A percentile compares a stretch with the other conserved stretches of the same genome.
Evolutionary conservation across 1,284 basidiomycete genomes (phyloP).

Genomic region (Butyriboletus appendiculatus): DNA sequence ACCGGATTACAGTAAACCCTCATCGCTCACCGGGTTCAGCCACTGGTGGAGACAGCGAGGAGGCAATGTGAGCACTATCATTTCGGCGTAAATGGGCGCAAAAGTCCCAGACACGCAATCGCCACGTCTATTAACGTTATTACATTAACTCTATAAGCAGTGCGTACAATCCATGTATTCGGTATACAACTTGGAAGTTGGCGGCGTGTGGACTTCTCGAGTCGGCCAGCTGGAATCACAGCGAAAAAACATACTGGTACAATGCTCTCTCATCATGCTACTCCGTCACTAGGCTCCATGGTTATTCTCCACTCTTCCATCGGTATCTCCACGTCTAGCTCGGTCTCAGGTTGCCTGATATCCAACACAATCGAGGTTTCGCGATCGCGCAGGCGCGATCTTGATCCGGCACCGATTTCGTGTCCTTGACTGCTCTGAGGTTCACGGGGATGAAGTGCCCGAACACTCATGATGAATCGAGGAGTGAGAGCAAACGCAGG

Average conservation of each 20-base stretch:
- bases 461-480: slow-evolving; percentile 11
- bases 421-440: neutral
- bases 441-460: slow-evolving; percentile 1
- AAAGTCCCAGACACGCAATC: neutral
- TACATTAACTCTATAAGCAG: no score
- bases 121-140: no score
- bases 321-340: neutral
- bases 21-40: neutral
- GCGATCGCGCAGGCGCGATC: neutral
- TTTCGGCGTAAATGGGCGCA: neutral
- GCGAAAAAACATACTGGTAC: neutral
- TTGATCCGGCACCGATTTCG: neutral
- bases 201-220: no score
- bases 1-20: neutral
- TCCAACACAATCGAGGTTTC: neutral
- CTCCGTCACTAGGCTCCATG: neutral
- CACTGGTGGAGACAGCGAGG: neutral
- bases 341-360: neutral
- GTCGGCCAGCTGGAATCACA: neutral
- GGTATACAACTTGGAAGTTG: no score
- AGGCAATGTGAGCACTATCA: neutral
- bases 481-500: slow-evolving; percentile 3
- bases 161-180: no score
- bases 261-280: neutral
- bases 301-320: neutral